Conservation (phyloP, 345 rosid species). For the Syzygium jambos region DNA sequence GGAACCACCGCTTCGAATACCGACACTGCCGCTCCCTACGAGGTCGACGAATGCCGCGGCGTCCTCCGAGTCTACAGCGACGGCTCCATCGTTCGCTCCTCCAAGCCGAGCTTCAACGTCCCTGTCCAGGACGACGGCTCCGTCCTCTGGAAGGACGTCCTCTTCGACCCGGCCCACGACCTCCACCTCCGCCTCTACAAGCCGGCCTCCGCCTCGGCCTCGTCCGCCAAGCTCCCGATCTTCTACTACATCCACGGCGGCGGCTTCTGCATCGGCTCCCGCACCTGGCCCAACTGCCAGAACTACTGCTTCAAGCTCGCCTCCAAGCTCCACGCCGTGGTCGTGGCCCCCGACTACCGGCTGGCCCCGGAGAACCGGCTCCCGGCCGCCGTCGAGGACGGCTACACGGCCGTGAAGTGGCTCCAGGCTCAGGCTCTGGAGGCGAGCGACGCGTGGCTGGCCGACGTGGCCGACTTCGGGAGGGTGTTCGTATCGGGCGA, state of each 20-base stretch:
- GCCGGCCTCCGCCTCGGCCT: conserved; percentile 13
- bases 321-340: conserved; percentile 31
- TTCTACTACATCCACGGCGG: conserved; percentile 58
- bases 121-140: conserved; percentile 47
- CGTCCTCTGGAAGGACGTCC: conserved; percentile 42
- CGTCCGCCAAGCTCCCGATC: conserved; percentile 23
- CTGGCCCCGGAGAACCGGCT: conserved; percentile 55
- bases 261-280: conserved; percentile 57
- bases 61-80: conserved; percentile 52
- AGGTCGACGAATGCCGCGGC: conserved; percentile 55
- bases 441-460: conserved; percentile 31
- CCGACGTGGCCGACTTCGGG: conserved; percentile 32
- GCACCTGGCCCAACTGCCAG: conserved; percentile 50
- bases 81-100: conserved; percentile 49
- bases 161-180: conserved; percentile 22
- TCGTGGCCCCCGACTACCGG: conserved; percentile 44
- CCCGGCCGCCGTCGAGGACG: conserved; percentile 49
- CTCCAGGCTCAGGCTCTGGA: conserved; percentile 33
- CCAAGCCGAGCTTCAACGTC: conserved; percentile 40
- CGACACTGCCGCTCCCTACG: conserved; percentile 4
- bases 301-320: conserved; percentile 44
- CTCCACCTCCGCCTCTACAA: conserved; percentile 46
- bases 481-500: conserved; percentile 48
- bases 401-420: conserved; percentile 40
- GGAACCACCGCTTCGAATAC: conserved; percentile 2